A percentile compares a stretch with the other conserved stretches of the same genome.
phyloP scores from a whole-genome alignment of 2,329 filamentous ascomycete species.

The Capronia americana region DNA sequence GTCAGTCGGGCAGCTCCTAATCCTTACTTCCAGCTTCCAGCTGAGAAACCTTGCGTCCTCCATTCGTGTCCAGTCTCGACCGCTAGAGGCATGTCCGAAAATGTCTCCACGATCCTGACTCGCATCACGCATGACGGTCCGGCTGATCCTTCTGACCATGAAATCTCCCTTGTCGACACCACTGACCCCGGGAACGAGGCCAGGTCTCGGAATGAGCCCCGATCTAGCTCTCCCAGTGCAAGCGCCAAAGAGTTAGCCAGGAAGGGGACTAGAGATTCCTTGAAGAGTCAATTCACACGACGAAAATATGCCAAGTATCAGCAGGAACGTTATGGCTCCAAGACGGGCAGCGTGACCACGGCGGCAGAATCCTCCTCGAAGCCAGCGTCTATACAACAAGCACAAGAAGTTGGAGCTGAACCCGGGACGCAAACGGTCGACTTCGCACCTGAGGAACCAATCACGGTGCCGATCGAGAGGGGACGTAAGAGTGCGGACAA shows the following conservation, averaged over 20 bases:
- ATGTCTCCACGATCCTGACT: slow-evolving; percentile 29
- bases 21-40: neutral
- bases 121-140: slow-evolving; percentile 34
- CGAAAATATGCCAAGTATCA: slow-evolving; percentile 59
- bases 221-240: slow-evolving; percentile 37
- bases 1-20: neutral
- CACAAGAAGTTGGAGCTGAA: slow-evolving; percentile 6
- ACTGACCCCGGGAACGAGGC: slow-evolving; percentile 43
- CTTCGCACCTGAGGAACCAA: slow-evolving; percentile 22
- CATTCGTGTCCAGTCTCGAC: neutral
- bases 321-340: slow-evolving; percentile 57
- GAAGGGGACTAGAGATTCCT: slow-evolving; percentile 44
- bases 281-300: slow-evolving; percentile 49
- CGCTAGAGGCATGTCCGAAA: slow-evolving; percentile 33
- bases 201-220: slow-evolving; percentile 37
- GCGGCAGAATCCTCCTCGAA: slow-evolving; percentile 15
- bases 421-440: slow-evolving; percentile 27
- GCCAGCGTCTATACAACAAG: slow-evolving; percentile 4
- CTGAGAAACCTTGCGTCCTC: neutral
- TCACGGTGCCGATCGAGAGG: neutral
- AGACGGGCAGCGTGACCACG: slow-evolving; percentile 16
- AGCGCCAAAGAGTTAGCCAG: slow-evolving; percentile 40
- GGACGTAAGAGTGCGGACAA: slow-evolving; percentile 24
- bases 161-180: slow-evolving; percentile 49
- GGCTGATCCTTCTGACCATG: slow-evolving; percentile 37